Base-by-base conservation (phyloP, 2,329 filamentous ascomycete species). In the Cadophora gregata region DNA sequence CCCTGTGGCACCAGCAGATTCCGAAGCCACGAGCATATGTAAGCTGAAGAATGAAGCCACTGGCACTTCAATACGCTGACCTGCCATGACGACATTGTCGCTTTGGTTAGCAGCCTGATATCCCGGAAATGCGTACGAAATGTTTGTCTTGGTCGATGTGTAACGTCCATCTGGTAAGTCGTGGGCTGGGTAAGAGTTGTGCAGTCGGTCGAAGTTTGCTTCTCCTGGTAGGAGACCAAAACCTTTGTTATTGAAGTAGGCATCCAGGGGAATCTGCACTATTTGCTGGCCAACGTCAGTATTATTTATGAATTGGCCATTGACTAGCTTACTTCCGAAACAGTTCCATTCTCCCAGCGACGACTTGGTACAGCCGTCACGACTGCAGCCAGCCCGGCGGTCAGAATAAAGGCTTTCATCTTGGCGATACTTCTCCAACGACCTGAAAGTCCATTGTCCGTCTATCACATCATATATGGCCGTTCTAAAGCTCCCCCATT, bases 201-300 rank as follows among this genome's bases (percentile, higher is more conserved):
- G 78, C 3, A 79, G 69, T 1, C 66, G 69, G 63, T 84, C 81
- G 65, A 84, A 82, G n/a, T 79, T 75, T 0, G 82, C 79, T 69
- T 84, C 81, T 1, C 81, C 81, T 0, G 82, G 79, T 14, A 76
- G 75, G 0, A 77, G 76, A 3, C 81, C 81, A 66, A 84, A 83
- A 1, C 76, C 82, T 64, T 82, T 82, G 71, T 84, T 84, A 75
- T 84, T 83, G 74, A 80, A 81, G 50, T 78, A 77, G 0, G 73
- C 21, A 0, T 75, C 72, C 25, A 83, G 70, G 14, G 73, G 65
- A 2, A 78, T 53, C 19, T 70, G 69, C 1, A 75, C 65, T 12
- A 66, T 64, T 68, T 65, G 48, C 71, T 70, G 12, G 24, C 24
- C 19, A 25, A 45, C 29, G n/a, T 67, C 25, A 65, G 47, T 14